Conservation (phyloP, 805 yeast species). For the Yarrowia keelungensis region DNA sequence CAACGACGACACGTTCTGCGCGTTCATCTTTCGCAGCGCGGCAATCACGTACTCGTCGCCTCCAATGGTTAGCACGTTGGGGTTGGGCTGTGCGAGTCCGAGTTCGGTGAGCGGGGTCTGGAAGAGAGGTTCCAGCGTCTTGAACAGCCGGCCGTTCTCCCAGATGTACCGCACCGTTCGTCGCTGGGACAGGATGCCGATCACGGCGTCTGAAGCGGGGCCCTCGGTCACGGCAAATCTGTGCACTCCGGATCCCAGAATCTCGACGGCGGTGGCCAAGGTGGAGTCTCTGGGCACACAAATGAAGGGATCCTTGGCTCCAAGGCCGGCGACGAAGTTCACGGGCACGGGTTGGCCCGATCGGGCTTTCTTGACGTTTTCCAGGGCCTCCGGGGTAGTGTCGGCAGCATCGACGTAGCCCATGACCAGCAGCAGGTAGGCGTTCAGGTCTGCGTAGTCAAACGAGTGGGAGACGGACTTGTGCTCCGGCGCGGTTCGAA, state of each 20-base stretch:
- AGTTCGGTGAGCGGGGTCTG: constrained; percentile 72
- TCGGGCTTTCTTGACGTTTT: constrained; percentile 67
- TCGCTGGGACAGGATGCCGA: constrained; percentile 91
- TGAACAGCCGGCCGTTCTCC: constrained; percentile 91
- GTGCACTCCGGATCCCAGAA: constrained; percentile 94
- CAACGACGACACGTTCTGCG: constrained; percentile 81
- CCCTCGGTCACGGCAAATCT: constrained; percentile 79
- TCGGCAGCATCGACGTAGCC: constrained; percentile 59
- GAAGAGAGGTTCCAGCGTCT: constrained; percentile 76
- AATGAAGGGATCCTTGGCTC: constrained; percentile 87
- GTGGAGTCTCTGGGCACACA: constrained; percentile 69
- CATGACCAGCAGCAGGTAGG: constrained; percentile 82
- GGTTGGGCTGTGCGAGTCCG: constrained; percentile 66
- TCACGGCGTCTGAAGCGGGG: constrained; percentile 59
- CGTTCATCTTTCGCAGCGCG: constrained; percentile 85
- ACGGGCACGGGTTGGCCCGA: constrained; percentile 92
- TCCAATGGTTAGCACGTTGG: constrained; percentile 75
- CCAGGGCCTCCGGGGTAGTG: constrained; percentile 50
- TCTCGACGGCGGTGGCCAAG: constrained; percentile 77
- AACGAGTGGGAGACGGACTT: constrained; percentile 63
- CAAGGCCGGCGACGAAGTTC: constrained; percentile 79
- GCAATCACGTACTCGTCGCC: constrained; percentile 90
- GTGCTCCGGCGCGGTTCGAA: constrained; percentile 53
- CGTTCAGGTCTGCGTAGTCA: constrained; percentile 91
- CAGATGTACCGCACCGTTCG: constrained; percentile 83